Evolutionary conservation across 345 rosid species (phyloP).

Genomic region (Pugionium dolabratum): DNA sequence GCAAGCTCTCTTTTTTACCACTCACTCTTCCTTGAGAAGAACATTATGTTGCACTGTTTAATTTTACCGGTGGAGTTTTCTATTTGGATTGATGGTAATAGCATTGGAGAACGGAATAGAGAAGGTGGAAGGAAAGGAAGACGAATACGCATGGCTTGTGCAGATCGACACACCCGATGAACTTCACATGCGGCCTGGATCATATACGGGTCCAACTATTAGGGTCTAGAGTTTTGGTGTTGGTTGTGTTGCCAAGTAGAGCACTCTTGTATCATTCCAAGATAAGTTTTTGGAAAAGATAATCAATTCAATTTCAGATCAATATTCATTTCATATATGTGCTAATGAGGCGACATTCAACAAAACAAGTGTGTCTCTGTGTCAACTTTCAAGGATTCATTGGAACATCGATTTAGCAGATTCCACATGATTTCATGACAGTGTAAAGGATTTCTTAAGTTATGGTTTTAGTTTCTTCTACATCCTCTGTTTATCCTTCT

Average conservation of each 20-base stretch:
- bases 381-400: too few relatives aligned
- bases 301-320: conserved; percentile 15
- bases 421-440: too few relatives aligned
- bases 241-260: conserved; percentile 25
- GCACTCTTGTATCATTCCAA: conserved; percentile 33
- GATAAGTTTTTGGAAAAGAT: conserved; percentile 12
- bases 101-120: conserved; percentile 50
- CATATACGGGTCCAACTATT: conserved; percentile 67
- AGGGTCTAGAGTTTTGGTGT: conserved; percentile 40
- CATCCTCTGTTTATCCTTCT: too few relatives aligned
- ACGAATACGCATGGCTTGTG: conserved; percentile 82
- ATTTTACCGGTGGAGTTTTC: neutral
- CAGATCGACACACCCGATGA: conserved; percentile 70
- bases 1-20: conserved; percentile 19
- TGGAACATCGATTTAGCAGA: too few relatives aligned
- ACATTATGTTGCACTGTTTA: conserved; percentile 9
- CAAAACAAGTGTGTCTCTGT: too few relatives aligned
- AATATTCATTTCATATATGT: neutral
- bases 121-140: conserved; percentile 51
- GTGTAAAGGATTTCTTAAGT: too few relatives aligned
- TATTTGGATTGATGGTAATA: conserved; percentile 7
- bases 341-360: neutral
- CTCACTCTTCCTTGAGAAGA: neutral
- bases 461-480: too few relatives aligned
- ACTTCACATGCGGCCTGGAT: conserved; percentile 75